Evolutionary conservation across 2,329 filamentous ascomycete species (phyloP).

Genomic region (Epicoccum nigrum): DNA sequence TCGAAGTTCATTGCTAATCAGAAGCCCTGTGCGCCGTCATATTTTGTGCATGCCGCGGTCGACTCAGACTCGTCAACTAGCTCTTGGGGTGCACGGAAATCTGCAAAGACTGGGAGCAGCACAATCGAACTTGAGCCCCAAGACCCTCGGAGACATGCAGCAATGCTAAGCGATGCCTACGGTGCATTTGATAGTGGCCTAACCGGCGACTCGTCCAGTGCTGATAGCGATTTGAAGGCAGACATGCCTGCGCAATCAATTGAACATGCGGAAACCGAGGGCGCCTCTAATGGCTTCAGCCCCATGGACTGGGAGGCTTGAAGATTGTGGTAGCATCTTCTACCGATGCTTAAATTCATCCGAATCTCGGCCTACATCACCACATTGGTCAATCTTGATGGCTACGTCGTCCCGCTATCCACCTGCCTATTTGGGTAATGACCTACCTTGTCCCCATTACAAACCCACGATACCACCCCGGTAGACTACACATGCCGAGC

Average conservation of each 20-base stretch:
- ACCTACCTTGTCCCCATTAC: conserved; percentile 30
- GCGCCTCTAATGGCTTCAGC: neutral
- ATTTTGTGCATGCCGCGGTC: neutral
- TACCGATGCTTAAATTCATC: neutral
- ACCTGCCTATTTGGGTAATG: conserved; percentile 39
- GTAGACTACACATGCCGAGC: conserved; percentile 33
- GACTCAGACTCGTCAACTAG: conserved; percentile 8
- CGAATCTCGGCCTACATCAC: conserved; percentile 1
- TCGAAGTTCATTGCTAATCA: conserved; percentile 29
- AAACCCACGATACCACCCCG: conserved; percentile 18
- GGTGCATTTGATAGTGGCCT: neutral
- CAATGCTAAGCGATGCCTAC: conserved; percentile 21
- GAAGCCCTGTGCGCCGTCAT: conserved; percentile 9
- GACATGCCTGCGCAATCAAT: conserved; percentile 14
- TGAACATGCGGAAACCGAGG: neutral
- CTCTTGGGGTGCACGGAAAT: conserved; percentile 1
- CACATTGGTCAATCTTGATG: conserved; percentile 5
- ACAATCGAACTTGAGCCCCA: conserved; percentile 26
- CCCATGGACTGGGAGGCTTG: conserved; percentile 16
- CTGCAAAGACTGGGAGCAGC: conserved; percentile 1
- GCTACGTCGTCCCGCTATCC: conserved; percentile 18
- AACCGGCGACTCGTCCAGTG: neutral
- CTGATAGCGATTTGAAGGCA: conserved; percentile 7
- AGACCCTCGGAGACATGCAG: conserved; percentile 33
- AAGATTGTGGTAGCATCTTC: conserved; percentile 50